Evolutionary conservation across 148 eudicot genomes (phyloP), one percentile per base, ranked within the genome.

Genomic region (Silene uniflora): DNA sequence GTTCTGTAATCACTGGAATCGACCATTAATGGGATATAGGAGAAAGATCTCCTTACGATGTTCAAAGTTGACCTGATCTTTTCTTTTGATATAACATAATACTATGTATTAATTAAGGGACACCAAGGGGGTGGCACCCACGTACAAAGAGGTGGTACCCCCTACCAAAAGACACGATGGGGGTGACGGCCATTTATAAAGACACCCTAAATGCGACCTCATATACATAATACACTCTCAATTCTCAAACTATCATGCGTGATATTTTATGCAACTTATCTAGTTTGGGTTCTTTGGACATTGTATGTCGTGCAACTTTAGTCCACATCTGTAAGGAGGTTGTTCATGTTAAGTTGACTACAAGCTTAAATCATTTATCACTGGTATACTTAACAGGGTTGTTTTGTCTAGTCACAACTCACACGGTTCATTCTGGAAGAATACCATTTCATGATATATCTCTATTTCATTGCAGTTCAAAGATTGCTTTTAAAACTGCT

Each of bases 401-500:
- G 67, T 71, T 64, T 47, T 21, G 6, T 21, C 29, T 54, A 63
- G 9, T 2, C 21, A 19, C 46, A 29, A 4, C 32, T 29, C 4
- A 39, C 44, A 47, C 18, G 64, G 56, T 35, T 58, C 52, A 64
- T 55, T 25, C 8, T 10, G 35, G 68, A 23, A 29, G 32, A 61
- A 21, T n/a, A 39, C 12, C 66, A 70, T 55, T 42, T 71, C 7
- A 58, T 54, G 27, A 74, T 42, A 74, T 59, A 54, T 5, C 54
- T 19, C 13, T 64, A 59, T 72, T 59, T 73, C 39, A 46, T 77
- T 72, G 69, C 90, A 91, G 97, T 60, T 86, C 98, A 75, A 94
- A 86, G 81, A 90, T 94, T 49, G 64, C 90, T 71, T 94, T 91
- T 69, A 94, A 94, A 89, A 94, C 98, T 75, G 97, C 98, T 76